Evolutionary conservation across 140 eudicot genomes (phyloP), one percentile per base, ranked within the genome.

Genomic region (Stevia rebaudiana): DNA sequence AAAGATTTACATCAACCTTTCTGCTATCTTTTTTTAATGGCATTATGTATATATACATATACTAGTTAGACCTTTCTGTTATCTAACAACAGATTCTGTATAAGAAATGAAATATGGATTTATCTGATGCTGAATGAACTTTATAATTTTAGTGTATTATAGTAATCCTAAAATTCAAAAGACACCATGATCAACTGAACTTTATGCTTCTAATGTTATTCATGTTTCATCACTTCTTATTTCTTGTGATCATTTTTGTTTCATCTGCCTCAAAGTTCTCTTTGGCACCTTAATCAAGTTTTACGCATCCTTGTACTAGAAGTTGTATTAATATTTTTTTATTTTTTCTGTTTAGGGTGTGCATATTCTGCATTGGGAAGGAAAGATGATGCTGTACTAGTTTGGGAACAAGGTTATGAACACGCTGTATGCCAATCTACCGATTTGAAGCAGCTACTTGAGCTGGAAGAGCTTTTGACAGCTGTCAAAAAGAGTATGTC

Each of bases 281-380:
- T 57, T 56, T 31, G 65, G 44, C 13, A 15, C 43, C 58, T 19
- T 30, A 31, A 63, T 72, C 65, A 42, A 35, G 68, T 53, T 30
- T 50, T 37, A 31, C 33, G 31, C 73, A 44, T 28, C 39, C n/a
- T 40, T 31, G 51, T 65, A 21, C 70, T 42, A 40, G 65, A 28
- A 52, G 15, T 19, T 59, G 28, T 63, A 54, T 36, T 50, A 23
- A 36, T 42, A 36, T 65, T 48, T 36, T 18, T 54, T 33, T 69
- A 22, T 76, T n/a, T n/a, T n/a, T n/a, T n/a, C 18, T 69, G 28
- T 76, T 6, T 69, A 92, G 98, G 98, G 17, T 94, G 76, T 75
- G 96, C 98, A 58, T 83, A 81, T 75, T 85, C 96, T 75, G 87
- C 96, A 23, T 63, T 92, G 66, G 98, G 95, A 61, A 83, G 82